These are phyloP conservation scores for Paragyromitra xinjiangensis DNA, from an alignment of 495 filamentous ascomycete species.

Conservation along the genomic window DNA sequence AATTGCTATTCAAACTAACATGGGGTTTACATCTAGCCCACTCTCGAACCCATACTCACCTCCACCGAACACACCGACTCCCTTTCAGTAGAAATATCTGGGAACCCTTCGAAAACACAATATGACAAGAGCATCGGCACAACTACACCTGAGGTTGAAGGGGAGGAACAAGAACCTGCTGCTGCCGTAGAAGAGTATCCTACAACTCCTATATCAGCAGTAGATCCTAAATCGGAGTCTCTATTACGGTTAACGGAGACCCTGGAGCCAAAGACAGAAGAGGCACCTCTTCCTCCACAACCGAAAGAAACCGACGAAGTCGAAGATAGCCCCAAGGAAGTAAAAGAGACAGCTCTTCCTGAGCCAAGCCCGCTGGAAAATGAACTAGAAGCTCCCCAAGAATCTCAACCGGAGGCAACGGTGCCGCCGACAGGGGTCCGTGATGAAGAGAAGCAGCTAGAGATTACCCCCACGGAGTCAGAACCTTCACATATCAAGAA, in stretches of 20 bases:
- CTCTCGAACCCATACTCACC: constrained; percentile 47
- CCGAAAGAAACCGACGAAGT: not conserved
- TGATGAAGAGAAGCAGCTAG: not conserved
- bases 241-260: constrained; percentile 35
- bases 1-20: constrained; percentile 20
- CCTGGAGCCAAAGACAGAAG: constrained; percentile 18
- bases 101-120: constrained; percentile 39
- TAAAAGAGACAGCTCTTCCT: constrained; percentile 34
- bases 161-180: constrained; percentile 42
- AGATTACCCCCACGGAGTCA: not conserved
- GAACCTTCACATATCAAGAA: constrained; percentile 17
- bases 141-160: constrained; percentile 51
- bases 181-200: constrained; percentile 49
- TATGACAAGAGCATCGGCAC: constrained; percentile 50
- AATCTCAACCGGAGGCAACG: constrained; percentile 9
- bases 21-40: constrained; percentile 33
- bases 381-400: constrained; percentile 8
- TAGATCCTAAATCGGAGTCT: constrained; percentile 42
- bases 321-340: constrained; percentile 11
- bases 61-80: constrained; percentile 34
- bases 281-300: constrained; percentile 23
- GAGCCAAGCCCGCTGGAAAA: constrained; percentile 11
- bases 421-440: not conserved
- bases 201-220: constrained; percentile 46
- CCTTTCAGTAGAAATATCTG: constrained; percentile 41